Conservation (phyloP, 1,139 yeast species). For the Fermentozyma sake region DNA sequence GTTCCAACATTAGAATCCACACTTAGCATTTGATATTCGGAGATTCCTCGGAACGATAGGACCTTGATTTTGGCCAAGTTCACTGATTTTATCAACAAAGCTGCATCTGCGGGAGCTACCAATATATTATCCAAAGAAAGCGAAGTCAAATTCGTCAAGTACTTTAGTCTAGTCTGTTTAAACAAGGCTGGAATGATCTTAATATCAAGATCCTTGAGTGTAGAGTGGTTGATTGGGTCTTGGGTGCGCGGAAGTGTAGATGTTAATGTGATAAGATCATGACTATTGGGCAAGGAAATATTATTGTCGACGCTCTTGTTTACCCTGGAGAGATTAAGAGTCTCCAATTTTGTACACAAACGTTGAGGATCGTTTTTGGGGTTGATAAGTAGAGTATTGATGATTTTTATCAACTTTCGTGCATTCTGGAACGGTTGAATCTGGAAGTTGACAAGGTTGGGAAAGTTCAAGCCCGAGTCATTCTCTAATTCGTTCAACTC, state of each 20-base stretch:
- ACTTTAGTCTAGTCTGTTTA: conserved; percentile 10
- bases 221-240: too few relatives aligned
- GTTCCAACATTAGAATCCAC: too few relatives aligned
- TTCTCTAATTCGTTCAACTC: conserved; percentile 9
- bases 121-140: conserved; percentile 26
- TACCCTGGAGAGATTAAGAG: conserved; percentile 18
- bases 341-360: conserved; percentile 11
- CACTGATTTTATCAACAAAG: conserved; percentile 15
- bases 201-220: too few relatives aligned
- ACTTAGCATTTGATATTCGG: conserved; percentile 25
- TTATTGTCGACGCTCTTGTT: conserved; percentile 2
- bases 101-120: conserved; percentile 22
- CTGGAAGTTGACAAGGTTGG: conserved; percentile 21
- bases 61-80: conserved; percentile 16
- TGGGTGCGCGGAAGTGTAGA: too few relatives aligned
- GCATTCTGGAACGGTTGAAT: conserved; percentile 26
- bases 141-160: conserved; percentile 15
- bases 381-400: conserved; percentile 16
- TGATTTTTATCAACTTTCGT: conserved; percentile 14
- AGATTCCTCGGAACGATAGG: conserved; percentile 24
- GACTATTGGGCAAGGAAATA: conserved; percentile 4
- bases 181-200: conserved; percentile 11
- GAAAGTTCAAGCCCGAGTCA: conserved; percentile 15
- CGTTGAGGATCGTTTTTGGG: conserved; percentile 5
- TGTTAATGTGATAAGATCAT: conserved; percentile 6